Evolutionary conservation across 106 monocot species (phyloP), one percentile per base, ranked within the genome.

Genomic region (Dioscorea zingiberensis): DNA sequence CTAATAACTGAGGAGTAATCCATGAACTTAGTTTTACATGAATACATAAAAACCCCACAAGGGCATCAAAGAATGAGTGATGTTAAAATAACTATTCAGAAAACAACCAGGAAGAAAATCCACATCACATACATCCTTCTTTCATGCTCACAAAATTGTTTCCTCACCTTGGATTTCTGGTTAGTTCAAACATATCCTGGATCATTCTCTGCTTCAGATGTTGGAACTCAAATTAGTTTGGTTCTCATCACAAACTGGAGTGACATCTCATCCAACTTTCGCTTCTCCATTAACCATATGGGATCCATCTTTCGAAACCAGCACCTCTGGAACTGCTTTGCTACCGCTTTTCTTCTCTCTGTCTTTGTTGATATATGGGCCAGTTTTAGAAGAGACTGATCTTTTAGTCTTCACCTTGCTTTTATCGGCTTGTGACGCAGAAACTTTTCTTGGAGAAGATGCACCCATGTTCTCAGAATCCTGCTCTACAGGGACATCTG

Each of bases 341-440:
- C 8, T 54, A 29, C 54, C 19, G 70, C 62, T 62, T 58, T 76
- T 76, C 58, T 74, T 71, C 54, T 62, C 56, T 48, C 55, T 71
- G 19, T 74, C 73, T 63, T 76, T 76, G 55, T 72, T 75, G 44
- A 70, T 14, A 69, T 65, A 55, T 54, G 74, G 56, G 2, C 48
- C 48, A 48, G 64, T 65, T 75, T 45, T 72, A 47, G 48, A 65
- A 48, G 73, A 60, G 60, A n/a, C n/a, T n/a, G 23, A 27, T 76
- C 45, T 65, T 59, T 32, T 72, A 15, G 51, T 27, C 47, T 64
- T 74, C 47, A 79, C 76, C 28, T 66, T 45, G 38, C 21, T 72
- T 68, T 84, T 79, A 6, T 44, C 70, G 45, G 66, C 69, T 69
- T 73, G 76, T 17, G 47, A 16, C 44, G 74, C 64, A 59, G 65